Evolutionary conservation across 139 green algal genomes (phyloP).

Genomic region (Coelastrella sp.): DNA sequence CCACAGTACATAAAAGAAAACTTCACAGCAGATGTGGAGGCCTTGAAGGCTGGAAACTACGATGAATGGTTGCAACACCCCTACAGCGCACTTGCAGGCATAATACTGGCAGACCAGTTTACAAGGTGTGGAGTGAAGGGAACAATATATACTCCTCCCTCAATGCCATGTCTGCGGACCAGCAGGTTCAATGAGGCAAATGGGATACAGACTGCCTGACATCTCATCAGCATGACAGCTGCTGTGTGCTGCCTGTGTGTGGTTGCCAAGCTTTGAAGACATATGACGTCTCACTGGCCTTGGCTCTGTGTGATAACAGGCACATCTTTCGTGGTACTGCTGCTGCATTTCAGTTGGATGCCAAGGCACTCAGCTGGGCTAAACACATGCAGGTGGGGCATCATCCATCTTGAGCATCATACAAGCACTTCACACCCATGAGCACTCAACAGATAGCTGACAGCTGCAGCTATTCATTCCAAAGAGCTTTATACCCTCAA

Average conservation of each 20-base stretch:
- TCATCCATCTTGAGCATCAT: too few species aligned
- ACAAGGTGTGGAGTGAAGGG: conserved; percentile 11
- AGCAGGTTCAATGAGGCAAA: too few species aligned
- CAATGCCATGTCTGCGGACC: too few species aligned
- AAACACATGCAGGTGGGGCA: conserved; percentile 20
- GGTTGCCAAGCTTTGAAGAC: too few species aligned
- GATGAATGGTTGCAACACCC: conserved; percentile 43
- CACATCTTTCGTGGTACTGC: conserved; percentile 58
- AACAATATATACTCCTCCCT: too few species aligned
- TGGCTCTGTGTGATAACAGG: conserved; percentile 15
- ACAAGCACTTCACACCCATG: too few species aligned
- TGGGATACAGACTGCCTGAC: too few species aligned
- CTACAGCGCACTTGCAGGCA: conserved; percentile 50
- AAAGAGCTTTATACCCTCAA: too few species aligned
- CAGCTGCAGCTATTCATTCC: too few species aligned
- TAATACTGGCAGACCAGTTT: conserved; percentile 73
- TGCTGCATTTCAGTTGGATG: conserved; percentile 57
- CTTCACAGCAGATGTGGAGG: conserved; percentile 45
- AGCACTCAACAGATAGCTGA: too few species aligned
- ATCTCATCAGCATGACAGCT: not conserved
- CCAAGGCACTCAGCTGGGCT: conserved; percentile 55
- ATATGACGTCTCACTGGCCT: too few species aligned
- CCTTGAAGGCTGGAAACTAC: conserved; percentile 33
- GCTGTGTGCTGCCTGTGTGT: too few species aligned
- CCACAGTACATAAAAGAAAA: conserved; percentile 54